phyloP scores from a whole-genome alignment of 805 yeast species.

The Wilhelminamyces savonicus region DNA sequence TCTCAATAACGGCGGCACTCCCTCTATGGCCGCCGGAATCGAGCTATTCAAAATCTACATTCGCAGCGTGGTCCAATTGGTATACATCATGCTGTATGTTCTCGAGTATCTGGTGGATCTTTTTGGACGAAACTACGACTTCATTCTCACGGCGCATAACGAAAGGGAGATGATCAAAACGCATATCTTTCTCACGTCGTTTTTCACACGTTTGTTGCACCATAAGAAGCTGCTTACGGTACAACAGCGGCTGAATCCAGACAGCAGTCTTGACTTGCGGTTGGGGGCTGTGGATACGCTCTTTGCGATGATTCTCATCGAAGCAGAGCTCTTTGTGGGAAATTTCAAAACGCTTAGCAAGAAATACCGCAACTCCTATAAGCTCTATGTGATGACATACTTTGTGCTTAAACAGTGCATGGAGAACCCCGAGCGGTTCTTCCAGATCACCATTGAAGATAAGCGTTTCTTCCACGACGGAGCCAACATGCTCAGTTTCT shows the following conservation, averaged over 20 bases:
- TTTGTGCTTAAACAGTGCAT: conserved; percentile 35
- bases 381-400: conserved; percentile 34
- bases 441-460: conserved; percentile 23
- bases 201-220: conserved; percentile 33
- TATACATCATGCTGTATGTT: conserved; percentile 37
- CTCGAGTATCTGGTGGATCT: conserved; percentile 36
- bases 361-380: conserved; percentile 34
- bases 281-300: conserved; percentile 26
- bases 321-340: conserved; percentile 39
- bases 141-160: conserved; percentile 26
- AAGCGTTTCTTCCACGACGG: conserved; percentile 26
- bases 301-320: conserved; percentile 25
- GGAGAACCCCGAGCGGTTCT: conserved; percentile 32
- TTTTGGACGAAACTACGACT: conserved; percentile 36
- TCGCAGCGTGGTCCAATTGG: conserved; percentile 35
- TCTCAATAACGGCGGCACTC: conserved; percentile 17
- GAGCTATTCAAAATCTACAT: conserved; percentile 37
- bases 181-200: conserved; percentile 31
- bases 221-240: conserved; percentile 27
- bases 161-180: conserved; percentile 37
- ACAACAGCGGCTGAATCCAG: conserved; percentile 5
- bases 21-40: conserved; percentile 31
- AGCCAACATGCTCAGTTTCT: conserved; percentile 32
- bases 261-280: conserved; percentile 13
- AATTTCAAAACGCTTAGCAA: conserved; percentile 32